Conservation (phyloP, 139 green algal species). For the Chara braunii region DNA sequence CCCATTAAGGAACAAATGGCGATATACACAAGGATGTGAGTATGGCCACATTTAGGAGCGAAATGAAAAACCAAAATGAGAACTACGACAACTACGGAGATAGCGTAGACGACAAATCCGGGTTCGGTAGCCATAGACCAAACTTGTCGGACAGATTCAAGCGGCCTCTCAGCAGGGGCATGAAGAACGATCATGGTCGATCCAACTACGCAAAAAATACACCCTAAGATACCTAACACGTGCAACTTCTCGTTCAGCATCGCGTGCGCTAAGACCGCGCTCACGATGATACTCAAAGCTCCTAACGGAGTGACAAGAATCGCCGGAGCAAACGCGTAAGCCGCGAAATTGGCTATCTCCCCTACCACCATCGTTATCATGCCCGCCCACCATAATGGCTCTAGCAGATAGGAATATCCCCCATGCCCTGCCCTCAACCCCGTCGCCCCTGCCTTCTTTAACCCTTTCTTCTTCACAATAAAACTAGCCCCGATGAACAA, state of each 20-base stretch:
- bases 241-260: conserved; percentile 86
- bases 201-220: conserved; percentile 83
- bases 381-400: conserved; percentile 94
- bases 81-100: conserved; percentile 48
- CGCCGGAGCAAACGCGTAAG: conserved; percentile 92
- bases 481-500: conserved; percentile 93
- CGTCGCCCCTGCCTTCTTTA: conserved; percentile 61
- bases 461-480: conserved; percentile 96
- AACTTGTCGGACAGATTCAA: conserved; percentile 71
- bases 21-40: conserved; percentile 86
- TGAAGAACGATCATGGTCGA: conserved; percentile 83
- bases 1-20: conserved; percentile 89
- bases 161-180: conserved; percentile 68
- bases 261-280: conserved; percentile 81
- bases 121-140: conserved; percentile 77
- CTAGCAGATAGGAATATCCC: conserved; percentile 81
- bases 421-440: conserved; percentile 79
- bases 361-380: conserved; percentile 81
- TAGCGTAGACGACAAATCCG: conserved; percentile 73
- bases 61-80: conserved; percentile 60
- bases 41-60: conserved; percentile 54
- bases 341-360: conserved; percentile 91
- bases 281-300: conserved; percentile 83
- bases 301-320: conserved; percentile 89
- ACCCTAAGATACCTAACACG: conserved; percentile 85